These are phyloP conservation scores for Rhizopogon sp. DNA, from an alignment of 768 basidiomycete species.

Conservation along the genomic window DNA sequence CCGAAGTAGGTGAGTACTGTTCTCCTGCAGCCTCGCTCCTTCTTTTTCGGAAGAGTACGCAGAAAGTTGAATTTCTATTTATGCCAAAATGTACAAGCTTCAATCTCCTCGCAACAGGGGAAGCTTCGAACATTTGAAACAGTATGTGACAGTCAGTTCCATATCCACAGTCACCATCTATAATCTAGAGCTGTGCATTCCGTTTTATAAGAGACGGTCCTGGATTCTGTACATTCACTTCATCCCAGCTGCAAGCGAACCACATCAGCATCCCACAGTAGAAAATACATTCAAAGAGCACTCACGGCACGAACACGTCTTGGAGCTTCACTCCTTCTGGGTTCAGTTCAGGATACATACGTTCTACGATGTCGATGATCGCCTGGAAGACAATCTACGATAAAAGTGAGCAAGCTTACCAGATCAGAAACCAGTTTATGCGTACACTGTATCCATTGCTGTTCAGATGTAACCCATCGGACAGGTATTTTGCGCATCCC, in stretches of 20 bases:
- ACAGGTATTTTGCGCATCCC: slow-evolving; percentile 45
- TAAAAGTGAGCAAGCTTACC: background rate
- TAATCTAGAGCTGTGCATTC: background rate
- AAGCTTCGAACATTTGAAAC: too few relatives aligned
- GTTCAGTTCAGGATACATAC: slow-evolving; percentile 56
- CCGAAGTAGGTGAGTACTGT: too few relatives aligned
- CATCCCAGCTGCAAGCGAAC: slow-evolving; percentile 15
- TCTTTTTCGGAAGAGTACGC: too few relatives aligned
- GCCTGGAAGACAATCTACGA: slow-evolving; percentile 61
- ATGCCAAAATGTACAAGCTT: too few relatives aligned
- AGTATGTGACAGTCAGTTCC: background rate
- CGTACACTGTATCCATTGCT: slow-evolving; percentile 69
- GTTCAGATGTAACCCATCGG: slow-evolving; percentile 81
- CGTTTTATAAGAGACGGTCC: slow-evolving; percentile 17
- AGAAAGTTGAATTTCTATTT: too few relatives aligned
- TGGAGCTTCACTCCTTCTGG: slow-evolving; percentile 53
- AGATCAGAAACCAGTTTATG: background rate
- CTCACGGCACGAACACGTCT: slow-evolving; percentile 57
- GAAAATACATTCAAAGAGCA: slow-evolving; percentile 9
- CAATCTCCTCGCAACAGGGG: too few relatives aligned
- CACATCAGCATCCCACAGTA: slow-evolving; percentile 1
- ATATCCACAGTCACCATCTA: background rate
- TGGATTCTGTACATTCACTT: slow-evolving; percentile 18
- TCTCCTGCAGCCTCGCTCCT: too few relatives aligned
- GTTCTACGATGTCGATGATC: slow-evolving; percentile 51